These are phyloP conservation scores for Amylostereum areolatum DNA, from an alignment of 1,284 basidiomycete genomes.

Conservation along the genomic window DNA sequence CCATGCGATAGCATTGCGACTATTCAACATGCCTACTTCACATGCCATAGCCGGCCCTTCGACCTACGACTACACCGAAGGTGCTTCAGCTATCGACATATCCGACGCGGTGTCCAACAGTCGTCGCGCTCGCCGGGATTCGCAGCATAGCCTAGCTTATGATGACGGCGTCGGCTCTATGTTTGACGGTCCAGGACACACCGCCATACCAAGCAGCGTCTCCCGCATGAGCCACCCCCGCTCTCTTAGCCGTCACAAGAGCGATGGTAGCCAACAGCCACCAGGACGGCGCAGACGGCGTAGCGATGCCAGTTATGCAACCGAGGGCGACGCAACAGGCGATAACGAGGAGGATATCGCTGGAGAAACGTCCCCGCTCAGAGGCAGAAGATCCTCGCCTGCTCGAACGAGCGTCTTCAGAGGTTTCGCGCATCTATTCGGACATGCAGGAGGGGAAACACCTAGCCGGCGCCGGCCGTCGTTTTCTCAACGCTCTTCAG, in stretches of 20 bases:
- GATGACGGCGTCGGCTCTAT: slow-evolving; percentile 55
- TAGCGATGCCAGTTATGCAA: slow-evolving; percentile 11
- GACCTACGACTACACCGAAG: slow-evolving; percentile 72
- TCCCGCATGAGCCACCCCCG: slow-evolving; percentile 66
- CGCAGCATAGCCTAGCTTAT: slow-evolving; percentile 55
- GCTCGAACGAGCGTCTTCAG: slow-evolving; percentile 55
- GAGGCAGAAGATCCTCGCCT: slow-evolving; percentile 29
- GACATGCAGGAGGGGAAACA: slow-evolving; percentile 33
- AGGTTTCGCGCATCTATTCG: slow-evolving; percentile 67
- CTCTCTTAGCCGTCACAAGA: slow-evolving; percentile 39
- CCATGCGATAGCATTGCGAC: no score
- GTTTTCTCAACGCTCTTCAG: slow-evolving; percentile 48
- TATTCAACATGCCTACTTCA: no score
- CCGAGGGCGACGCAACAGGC: slow-evolving; percentile 18
- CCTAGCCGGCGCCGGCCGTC: slow-evolving; percentile 41
- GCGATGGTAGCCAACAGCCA: slow-evolving; percentile 31
- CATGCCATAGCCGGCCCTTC: slow-evolving; percentile 7
- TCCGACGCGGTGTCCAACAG: slow-evolving; percentile 44
- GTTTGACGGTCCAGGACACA: slow-evolving; percentile 73
- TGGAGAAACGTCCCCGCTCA: slow-evolving; percentile 9
- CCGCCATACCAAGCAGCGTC: slow-evolving; percentile 66
- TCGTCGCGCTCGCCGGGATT: slow-evolving; percentile 54
- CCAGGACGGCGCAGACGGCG: slow-evolving; percentile 27
- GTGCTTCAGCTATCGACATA: slow-evolving; percentile 73
- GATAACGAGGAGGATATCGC: slow-evolving; percentile 15